Base-by-base conservation (phyloP, 352 stramenopile genomes). In the Phytopythium chamaehyphon region DNA sequence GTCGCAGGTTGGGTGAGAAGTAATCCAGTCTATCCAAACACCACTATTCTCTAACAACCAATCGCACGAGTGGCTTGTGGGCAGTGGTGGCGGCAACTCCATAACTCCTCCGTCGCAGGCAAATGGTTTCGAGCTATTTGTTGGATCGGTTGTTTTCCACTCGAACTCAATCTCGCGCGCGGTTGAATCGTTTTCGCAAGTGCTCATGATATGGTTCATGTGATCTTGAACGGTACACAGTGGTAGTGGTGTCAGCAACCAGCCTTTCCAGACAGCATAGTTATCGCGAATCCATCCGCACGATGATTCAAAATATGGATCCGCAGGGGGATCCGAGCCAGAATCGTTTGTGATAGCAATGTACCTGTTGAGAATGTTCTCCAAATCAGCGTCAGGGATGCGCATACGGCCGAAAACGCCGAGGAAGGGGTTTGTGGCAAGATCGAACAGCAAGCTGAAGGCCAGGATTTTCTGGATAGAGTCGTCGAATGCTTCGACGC, bases 391-490 rank as follows among this genome's bases (percentile, higher is more conserved):
- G 22, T 64, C 40, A 0, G 66, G 47, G 4, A 51, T 21, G 8
- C 46, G 26, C 7, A 28, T 22, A 6, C 62, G 59, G 8, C 57
- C 64, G 19, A 52, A 35, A 0, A 43, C 31, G 9, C 19, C 28
- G 12, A 52, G 22, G 11, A 16, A 21, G 0, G 33, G 31, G 1
- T 7, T 2, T 10, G 2, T 16, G 2, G 46, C 5, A 1, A 1
- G 6, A 0, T 55, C 18, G 6, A 58, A 18, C 31, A 66, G 51
- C 2, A 72, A 21, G 1, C 66, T 26, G 8, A 21, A 51, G 19
- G 69, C 46, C 0, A 54, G 50, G 21, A 73, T 70, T 36, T 82
- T 85, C 1, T 61, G 47, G 18, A 78, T 56, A 24, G 35, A 39
- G 11, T 62, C 47, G 19, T 51, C 57, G 0, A 76, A 69, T 16